Evolutionary conservation across 176 grass and related monocot genomes (phyloP), one percentile per base, ranked within the genome.

Genomic region (Oryza punctata): DNA sequence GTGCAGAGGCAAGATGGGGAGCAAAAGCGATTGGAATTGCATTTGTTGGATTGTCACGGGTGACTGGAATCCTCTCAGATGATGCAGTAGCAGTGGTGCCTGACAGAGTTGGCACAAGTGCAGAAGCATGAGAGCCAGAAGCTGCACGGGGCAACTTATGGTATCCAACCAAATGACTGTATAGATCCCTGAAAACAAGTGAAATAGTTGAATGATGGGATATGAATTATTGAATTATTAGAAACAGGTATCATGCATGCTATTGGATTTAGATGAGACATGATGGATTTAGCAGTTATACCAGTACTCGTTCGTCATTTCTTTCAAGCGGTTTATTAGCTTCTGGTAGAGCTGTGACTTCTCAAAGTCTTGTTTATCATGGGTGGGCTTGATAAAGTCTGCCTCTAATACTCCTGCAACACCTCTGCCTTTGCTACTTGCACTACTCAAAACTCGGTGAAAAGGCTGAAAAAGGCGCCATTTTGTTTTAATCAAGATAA

Each of bases 231-330:
- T 60, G 19, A 72, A 63, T 35, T 2, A 19, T 10, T 41, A 41
- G 7, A 80, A 87, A 29, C 14, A 70, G 37, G 28, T 57, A 8
- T 38, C 12, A 18, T 41, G 41, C 5, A 18, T 41, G 41, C 5
- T 61, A 14, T 38, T 50, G 23, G 57, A 57, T 41, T 79, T 76
- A 30, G 13, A 65, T 28, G 27, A 11, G 69, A 77, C 3, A 66
- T 60, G 3, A 12, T 35, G 18, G 30, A 77, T 77, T 52, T n/a
- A 45, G 28, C 7, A 65, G 14, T 24, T 65, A 57, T 76, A 90
- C 91, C 88, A 93, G 74, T 93, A 93, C 52, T 90, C 88, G 3
- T 73, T 82, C 9, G 87, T 90, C 87, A 93, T 93, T 0, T 90
- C 84, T 77, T 78, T 93, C 73, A 93, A 81, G 19, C 87, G 85